A percentile compares a stretch with the other conserved stretches of the same genome.
Evolutionary conservation across 2,329 filamentous ascomycete species (phyloP).

Genomic region (Fonsecaea pugnacius): DNA sequence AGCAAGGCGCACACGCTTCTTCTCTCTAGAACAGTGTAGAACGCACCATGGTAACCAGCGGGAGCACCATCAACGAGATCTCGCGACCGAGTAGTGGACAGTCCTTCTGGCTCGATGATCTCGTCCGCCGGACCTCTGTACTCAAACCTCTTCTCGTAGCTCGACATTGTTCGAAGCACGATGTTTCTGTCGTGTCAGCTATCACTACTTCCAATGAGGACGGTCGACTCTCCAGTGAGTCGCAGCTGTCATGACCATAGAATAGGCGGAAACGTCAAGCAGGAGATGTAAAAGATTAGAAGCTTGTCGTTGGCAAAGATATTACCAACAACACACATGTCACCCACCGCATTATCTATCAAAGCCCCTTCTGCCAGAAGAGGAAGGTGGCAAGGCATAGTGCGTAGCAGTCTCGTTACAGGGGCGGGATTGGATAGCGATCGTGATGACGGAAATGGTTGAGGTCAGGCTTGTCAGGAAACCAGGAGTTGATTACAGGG

Average conservation of each 20-base stretch:
- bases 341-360: neutral
- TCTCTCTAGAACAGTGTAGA: neutral
- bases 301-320: neutral
- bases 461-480: neutral
- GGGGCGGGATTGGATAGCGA: neutral
- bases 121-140: conserved; percentile 20
- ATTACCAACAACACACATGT: neutral
- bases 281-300: neutral
- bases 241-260: neutral
- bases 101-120: conserved; percentile 14
- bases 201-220: neutral
- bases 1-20: neutral
- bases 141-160: conserved; percentile 22
- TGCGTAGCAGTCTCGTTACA: neutral
- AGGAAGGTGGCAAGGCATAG: conserved; percentile 16
- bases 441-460: neutral
- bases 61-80: conserved; percentile 11
- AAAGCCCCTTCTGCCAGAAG: conserved; percentile 5
- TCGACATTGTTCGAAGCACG: conserved; percentile 8
- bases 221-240: neutral
- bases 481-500: neutral
- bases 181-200: neutral
- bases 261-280: neutral
- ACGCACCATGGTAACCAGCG: conserved; percentile 26
- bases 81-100: conserved; percentile 10